A percentile compares a stretch with the other conserved stretches of the same genome.
Evolutionary conservation across 345 rosid species (phyloP).

Genomic region (Raphanus raphanistrum): DNA sequence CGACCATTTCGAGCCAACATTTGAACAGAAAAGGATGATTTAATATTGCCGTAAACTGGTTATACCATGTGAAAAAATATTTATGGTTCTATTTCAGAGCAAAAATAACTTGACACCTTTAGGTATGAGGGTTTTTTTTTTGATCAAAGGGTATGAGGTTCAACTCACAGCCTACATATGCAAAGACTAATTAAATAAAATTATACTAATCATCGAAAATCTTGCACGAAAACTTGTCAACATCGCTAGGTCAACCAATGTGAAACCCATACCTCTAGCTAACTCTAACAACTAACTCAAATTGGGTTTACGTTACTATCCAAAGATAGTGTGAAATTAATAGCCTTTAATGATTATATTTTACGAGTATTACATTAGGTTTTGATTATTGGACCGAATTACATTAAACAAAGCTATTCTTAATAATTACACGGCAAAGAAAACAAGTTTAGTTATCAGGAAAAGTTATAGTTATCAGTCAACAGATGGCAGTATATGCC

Average conservation of each 20-base stretch:
- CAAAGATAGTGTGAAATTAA: not conserved
- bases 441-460: constrained; percentile 1
- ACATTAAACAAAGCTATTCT: not conserved
- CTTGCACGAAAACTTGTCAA: constrained; percentile 6
- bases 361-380: not conserved
- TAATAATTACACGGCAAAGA: not conserved
- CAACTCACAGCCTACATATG: not conserved
- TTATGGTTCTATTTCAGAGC: not conserved
- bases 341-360: not conserved
- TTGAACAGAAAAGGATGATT: not conserved
- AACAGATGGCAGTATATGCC: not conserved
- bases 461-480: not conserved
- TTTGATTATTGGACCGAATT: not conserved
- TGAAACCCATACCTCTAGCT: not conserved
- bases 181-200: not conserved
- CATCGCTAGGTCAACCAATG: constrained; percentile 14
- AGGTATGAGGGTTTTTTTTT: not conserved
- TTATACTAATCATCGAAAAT: not conserved
- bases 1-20: not conserved
- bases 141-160: too few relatives aligned
- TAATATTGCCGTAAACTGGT: not conserved
- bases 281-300: not conserved
- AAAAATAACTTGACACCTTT: not conserved
- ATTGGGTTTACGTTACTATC: not conserved
- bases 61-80: not conserved